Base-by-base conservation (phyloP, 2,329 filamentous ascomycete species). In the Claviceps fusiformis region DNA sequence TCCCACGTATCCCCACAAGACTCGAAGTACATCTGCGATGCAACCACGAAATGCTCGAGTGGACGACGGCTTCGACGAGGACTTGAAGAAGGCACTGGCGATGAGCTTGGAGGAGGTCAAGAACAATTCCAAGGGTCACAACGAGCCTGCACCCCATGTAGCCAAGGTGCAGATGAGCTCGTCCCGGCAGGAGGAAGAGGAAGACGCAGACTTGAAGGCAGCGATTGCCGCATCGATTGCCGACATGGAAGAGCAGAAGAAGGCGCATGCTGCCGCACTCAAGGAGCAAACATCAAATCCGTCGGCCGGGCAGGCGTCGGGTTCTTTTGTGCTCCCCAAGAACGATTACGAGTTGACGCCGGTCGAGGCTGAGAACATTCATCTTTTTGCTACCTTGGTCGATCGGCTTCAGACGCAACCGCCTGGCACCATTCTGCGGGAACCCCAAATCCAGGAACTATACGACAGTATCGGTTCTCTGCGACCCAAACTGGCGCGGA, bases 191-290 rank as follows among this genome's bases (percentile, higher is more conserved):
- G 81, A 80, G 3, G 89, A 95, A 54, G 90, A 95, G 55, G 91
- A 96, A 55, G 93, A 98, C 65, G 86, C 89, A 0, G 92, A 97
- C 64, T 73, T 98, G 33, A 95, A 93, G 67, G 90, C 92, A 31
- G 93, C 93, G 4, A 97, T 98, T 66, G 92, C 91, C 41, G 91
- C 95, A 19, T 97, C 93, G 5, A 69, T 98, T 56, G 87, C 88
- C 29, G 93, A 98, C 65, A 96, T 97, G 89, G 93, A 98, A 70
- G 88, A 96, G 68, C 92, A 98, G 68, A 97, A 98, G 75, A 86
- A 92, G 71, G 85, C 84, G 62, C 90, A 97, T 67, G 83, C 90
- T 1, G 87, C 86, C 5, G 83, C 83, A 2, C 78, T 97, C 62
- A 95, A 93, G 67, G 83, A 89, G 64, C 89, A 93, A 58, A 80